Evolutionary conservation across 331 rosid genomes (phyloP), one percentile per base, ranked within the genome.

Genomic region (Acacia pycnantha): DNA sequence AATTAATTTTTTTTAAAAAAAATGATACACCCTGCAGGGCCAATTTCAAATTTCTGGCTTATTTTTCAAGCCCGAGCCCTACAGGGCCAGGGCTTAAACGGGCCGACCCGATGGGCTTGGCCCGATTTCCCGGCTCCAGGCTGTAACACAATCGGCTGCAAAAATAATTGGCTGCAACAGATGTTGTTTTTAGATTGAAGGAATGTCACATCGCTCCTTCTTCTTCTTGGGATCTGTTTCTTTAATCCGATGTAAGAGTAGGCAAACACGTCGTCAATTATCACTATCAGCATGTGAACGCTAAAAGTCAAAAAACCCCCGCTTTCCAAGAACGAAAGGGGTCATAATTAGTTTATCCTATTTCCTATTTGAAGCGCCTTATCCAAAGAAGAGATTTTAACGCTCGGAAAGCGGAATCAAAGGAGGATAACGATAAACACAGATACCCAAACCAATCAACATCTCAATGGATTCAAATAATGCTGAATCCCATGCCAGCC

Each of bases 101-200:
- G n/a, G n/a, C n/a, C n/a, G n/a, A n/a, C n/a, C n/a, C n/a, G n/a
- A n/a, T n/a, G n/a, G n/a, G n/a, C n/a, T n/a, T n/a, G n/a, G n/a
- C n/a, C n/a, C n/a, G n/a, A n/a, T n/a, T n/a, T n/a, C n/a, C n/a
- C n/a, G n/a, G n/a, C n/a, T n/a, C n/a, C n/a, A n/a, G n/a, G n/a
- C n/a, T n/a, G n/a, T n/a, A n/a, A n/a, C n/a, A n/a, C n/a, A n/a
- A n/a, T n/a, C n/a, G n/a, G n/a, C n/a, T n/a, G n/a, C n/a, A n/a
- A n/a, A n/a, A 78, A 68, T 26, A 19, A 68, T 21, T 22, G 26
- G 5, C 22, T 26, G 66, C 21, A 65, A 61, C 27, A 12, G 41
- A 64, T 77, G 51, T 77, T 44, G 88, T 73, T 74, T 85, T 77
- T 46, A 31, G 88, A 77, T 68, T 85, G 53, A 43, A 71, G 27